Evolutionary conservation across 768 basidiomycete species (phyloP), one percentile per base, ranked within the genome.

Genomic region (Naematelia aurantialba): DNA sequence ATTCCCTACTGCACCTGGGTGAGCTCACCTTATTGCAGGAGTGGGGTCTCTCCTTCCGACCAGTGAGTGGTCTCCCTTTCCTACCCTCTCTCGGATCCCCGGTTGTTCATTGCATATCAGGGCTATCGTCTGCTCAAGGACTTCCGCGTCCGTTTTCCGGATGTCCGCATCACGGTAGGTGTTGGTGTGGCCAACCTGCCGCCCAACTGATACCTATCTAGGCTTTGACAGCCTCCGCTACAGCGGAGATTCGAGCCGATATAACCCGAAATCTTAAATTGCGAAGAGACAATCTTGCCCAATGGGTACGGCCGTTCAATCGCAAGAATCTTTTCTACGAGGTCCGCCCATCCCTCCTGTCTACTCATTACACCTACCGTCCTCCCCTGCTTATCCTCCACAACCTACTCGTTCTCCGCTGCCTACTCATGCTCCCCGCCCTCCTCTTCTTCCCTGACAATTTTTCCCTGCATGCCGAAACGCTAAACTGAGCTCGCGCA

Each of bases 181-280:
- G n/a, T 19, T 11, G 10, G 25, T 54, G 5, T n/a, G 5, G 13
- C 34, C 17, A 54, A 54, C 5, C 50, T 17, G n/a, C n/a, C n/a
- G n/a, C n/a, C n/a, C n/a, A n/a, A n/a, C n/a, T n/a, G n/a, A 47
- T 13, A 46, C 30, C 4, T 44, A n/a, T 24, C 13, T 45, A 71
- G 76, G 77, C 77, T 21, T 54, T 78, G 26, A 78, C 78, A 5
- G 78, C 76, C 8, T 77, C 78, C 2, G 78, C 78, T 1, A 77
- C 76, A 4, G 56, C 63, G n/a, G 62, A 69, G 39, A 74, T 75
- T 10, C 68, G 76, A 29, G 61, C 63, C 17, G 74, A 77, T 53
- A 77, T 78, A 65, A 61, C 72, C 29, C 46, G 59, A 17, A 62
- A 61, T 17, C 70, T 78, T 4, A 45, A 64, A 14, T 63, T 78